Conservation (phyloP, 768 basidiomycete species). For the Termitomyces sp. region DNA sequence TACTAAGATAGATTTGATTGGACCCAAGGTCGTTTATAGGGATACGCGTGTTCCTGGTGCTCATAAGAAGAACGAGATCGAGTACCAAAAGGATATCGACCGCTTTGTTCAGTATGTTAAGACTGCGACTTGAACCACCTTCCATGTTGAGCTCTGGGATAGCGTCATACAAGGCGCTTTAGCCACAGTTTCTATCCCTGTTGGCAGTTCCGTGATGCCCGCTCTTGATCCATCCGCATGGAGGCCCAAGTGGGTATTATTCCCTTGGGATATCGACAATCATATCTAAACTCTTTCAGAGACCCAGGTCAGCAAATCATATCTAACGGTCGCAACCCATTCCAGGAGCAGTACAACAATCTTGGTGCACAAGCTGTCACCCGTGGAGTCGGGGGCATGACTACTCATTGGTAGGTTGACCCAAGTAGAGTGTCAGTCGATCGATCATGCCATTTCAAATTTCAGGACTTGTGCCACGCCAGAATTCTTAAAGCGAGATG, state of each 20-base stretch:
- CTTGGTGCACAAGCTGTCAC: not conserved
- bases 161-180: not conserved
- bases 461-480: not conserved
- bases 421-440: not conserved
- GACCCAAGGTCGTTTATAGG: not conserved
- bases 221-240: not conserved
- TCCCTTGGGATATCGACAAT: not conserved
- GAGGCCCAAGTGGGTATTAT: not conserved
- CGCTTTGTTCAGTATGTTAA: conserved; percentile 18
- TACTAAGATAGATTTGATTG: not conserved
- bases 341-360: not conserved
- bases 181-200: not conserved
- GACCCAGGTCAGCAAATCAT: not conserved
- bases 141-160: not conserved
- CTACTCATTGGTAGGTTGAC: conserved; percentile 3
- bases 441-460: not conserved
- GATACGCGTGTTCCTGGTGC: conserved; percentile 1
- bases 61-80: conserved; percentile 29
- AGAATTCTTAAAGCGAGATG: not conserved
- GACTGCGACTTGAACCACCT: not conserved
- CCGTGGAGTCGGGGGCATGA: conserved; percentile 7
- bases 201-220: not conserved
- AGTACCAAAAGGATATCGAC: conserved; percentile 28
- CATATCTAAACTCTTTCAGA: not conserved
- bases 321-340: not conserved